A percentile compares a stretch with the other conserved stretches of the same genome.
Evolutionary conservation across 495 filamentous ascomycete species (phyloP).

Genomic region (Daldinia grandis): DNA sequence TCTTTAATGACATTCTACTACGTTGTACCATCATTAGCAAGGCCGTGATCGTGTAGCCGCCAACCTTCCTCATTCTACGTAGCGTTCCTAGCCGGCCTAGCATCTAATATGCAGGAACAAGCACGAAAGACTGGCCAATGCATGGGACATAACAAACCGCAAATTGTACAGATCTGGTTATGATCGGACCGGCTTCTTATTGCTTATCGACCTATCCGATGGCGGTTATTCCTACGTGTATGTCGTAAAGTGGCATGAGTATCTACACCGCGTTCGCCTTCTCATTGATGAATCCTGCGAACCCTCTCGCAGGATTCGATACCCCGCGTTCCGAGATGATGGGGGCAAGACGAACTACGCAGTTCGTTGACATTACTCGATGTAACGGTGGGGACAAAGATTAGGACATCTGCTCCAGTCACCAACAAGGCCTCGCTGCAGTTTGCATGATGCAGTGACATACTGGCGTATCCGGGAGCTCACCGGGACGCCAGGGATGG

Average conservation of each 20-base stretch:
- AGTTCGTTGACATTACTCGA: slow-evolving; percentile 29
- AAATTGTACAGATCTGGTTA: slow-evolving; percentile 14
- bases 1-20: slow-evolving; percentile 13
- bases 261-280: not conserved
- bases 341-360: slow-evolving; percentile 10
- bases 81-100: not conserved
- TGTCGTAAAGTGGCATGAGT: not conserved
- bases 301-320: slow-evolving; percentile 19
- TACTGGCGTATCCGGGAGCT: slow-evolving; percentile 10
- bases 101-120: slow-evolving; percentile 29
- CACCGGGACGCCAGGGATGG: slow-evolving; percentile 37
- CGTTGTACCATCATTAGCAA: slow-evolving; percentile 15
- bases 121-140: slow-evolving; percentile 7
- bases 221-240: not conserved
- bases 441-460: slow-evolving; percentile 35
- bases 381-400: slow-evolving; percentile 39
- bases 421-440: slow-evolving; percentile 26
- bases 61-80: slow-evolving; percentile 31
- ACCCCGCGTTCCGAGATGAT: slow-evolving; percentile 31
- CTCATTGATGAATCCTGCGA: not conserved
- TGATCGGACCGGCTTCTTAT: slow-evolving; percentile 23
- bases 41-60: not conserved
- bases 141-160: not conserved
- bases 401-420: slow-evolving; percentile 29
- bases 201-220: slow-evolving; percentile 15